Percentiles rank a stretch among this genome's conserved stretches.
These are phyloP conservation scores for Elongisporangium prolatum DNA, from an alignment of 352 stramenopile species.

Conservation along the genomic window DNA sequence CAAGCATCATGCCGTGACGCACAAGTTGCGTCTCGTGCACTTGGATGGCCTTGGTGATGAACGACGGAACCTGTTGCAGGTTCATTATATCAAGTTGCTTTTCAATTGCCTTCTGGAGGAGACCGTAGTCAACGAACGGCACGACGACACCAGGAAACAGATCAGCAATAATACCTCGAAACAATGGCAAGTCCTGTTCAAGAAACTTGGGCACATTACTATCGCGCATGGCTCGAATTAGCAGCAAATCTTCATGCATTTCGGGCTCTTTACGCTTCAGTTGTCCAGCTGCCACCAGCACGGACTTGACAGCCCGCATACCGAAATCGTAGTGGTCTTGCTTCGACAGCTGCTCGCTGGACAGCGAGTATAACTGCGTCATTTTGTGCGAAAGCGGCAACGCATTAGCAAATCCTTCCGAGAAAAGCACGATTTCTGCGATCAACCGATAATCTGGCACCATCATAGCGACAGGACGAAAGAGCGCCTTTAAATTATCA, in stretches of 20 bases:
- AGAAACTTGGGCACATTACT: constrained; percentile 96
- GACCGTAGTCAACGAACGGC: constrained; percentile 92
- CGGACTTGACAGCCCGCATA: constrained; percentile 92
- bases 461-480: constrained; percentile 94
- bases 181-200: constrained; percentile 92
- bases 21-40: constrained; percentile 90
- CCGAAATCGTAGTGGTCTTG: constrained; percentile 95
- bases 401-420: constrained; percentile 91
- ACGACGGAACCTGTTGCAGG: constrained; percentile 81
- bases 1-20: constrained; percentile 93
- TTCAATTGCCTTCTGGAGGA: constrained; percentile 88
- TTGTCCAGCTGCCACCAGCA: constrained; percentile 92
- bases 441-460: constrained; percentile 93
- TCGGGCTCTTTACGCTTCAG: constrained; percentile 93
- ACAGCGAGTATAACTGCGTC: constrained; percentile 91
- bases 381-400: constrained; percentile 92
- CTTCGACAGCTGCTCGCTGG: constrained; percentile 92
- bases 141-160: constrained; percentile 93
- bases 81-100: constrained; percentile 69
- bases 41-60: constrained; percentile 86
- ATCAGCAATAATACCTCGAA: constrained; percentile 92
- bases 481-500: constrained; percentile 93
- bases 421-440: constrained; percentile 94
- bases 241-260: constrained; percentile 91
- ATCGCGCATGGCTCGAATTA: constrained; percentile 95